A percentile compares a stretch with the other conserved stretches of the same genome.
Evolutionary conservation across 306 rosid genomes (phyloP).

Genomic region (Echinosophora koreensis): DNA sequence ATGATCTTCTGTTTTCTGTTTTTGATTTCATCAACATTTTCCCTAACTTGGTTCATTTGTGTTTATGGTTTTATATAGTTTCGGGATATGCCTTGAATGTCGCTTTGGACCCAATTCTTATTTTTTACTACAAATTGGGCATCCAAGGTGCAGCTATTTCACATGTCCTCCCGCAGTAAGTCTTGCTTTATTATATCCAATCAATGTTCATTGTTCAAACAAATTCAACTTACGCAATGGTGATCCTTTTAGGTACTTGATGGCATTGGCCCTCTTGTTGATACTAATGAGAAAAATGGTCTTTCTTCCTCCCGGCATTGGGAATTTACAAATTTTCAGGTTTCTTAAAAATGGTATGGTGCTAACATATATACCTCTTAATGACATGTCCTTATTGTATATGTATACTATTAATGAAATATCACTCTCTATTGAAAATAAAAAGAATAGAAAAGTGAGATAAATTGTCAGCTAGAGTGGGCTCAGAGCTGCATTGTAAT

Average conservation of each 20-base stretch:
- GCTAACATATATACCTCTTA: neutral
- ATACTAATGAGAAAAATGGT: conserved; percentile 68
- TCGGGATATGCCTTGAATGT: conserved; percentile 73
- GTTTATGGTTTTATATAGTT: conserved; percentile 55
- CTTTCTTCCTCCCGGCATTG: conserved; percentile 78
- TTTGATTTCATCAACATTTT: neutral
- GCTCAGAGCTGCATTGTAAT: neutral
- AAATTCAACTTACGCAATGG: conserved; percentile 20
- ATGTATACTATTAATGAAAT: neutral
- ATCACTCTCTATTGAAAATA: neutral
- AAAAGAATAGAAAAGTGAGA: neutral
- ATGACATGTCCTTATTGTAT: neutral
- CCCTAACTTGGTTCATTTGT: conserved; percentile 2
- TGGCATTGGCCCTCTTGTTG: conserved; percentile 67
- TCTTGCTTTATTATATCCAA: conserved; percentile 6
- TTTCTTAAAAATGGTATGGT: conserved; percentile 84
- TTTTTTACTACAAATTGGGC: conserved; percentile 75
- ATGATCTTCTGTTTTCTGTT: neutral
- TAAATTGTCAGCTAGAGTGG: neutral
- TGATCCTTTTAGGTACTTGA: conserved; percentile 71
- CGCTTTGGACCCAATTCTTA: conserved; percentile 81
- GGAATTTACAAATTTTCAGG: conserved; percentile 77
- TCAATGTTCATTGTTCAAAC: conserved; percentile 15
- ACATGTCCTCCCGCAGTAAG: conserved; percentile 96
- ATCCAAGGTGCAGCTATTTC: conserved; percentile 94